Base-by-base conservation (phyloP, 2,329 filamentous ascomycete species). In the Leptographium flavum region DNA sequence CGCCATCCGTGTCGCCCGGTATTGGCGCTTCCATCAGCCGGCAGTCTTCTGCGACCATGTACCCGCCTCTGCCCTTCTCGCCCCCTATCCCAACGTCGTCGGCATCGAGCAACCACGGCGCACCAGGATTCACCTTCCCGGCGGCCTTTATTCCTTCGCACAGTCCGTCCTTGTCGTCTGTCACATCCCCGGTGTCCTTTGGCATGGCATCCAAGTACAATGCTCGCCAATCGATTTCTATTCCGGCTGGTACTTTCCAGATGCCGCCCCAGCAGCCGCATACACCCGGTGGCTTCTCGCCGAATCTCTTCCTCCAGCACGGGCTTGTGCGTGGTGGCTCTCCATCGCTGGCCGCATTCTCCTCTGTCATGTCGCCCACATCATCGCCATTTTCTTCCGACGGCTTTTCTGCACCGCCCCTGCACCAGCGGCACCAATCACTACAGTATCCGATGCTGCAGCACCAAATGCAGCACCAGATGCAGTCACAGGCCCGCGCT, bases 11-110 rank as follows among this genome's bases (percentile, higher is more conserved):
- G 52, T 90, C 87, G 14, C 80, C 81, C 10, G 75, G 67, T n/a
- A 68, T 68, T 4, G 71, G 47, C 9, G 53, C 74, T 10, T 67
- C 71, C 42, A 67, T 81, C 52, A 81, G 78, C 55, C 70, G 81
- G 47, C 81, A 83, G 55, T 69, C 78, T 21, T 87, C 86, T 9
- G 78, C 76, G 3, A 56, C 57, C 38, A 80, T 84, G 53, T 85
- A 86, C 57, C 82, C 84, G 5, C 73, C 80, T 7, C 66, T 90
- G 42, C 78, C 86, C 5, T 87, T 90, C 57, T 93, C 88, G 21
- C 87, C 90, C 10, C 86, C 87, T 1, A 64, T 94, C 23, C 84
- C 84, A 19, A 79, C 86, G 1, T 80, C 79, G 0, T 94, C 87
- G 27, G 83, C 80, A 13, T 78, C 76, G 28, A 90, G 85, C 63